A percentile compares a stretch with the other conserved stretches of the same genome.
Conservation (phyloP, 176 grass and related monocot species). For the Aegilops tauschii region DNA sequence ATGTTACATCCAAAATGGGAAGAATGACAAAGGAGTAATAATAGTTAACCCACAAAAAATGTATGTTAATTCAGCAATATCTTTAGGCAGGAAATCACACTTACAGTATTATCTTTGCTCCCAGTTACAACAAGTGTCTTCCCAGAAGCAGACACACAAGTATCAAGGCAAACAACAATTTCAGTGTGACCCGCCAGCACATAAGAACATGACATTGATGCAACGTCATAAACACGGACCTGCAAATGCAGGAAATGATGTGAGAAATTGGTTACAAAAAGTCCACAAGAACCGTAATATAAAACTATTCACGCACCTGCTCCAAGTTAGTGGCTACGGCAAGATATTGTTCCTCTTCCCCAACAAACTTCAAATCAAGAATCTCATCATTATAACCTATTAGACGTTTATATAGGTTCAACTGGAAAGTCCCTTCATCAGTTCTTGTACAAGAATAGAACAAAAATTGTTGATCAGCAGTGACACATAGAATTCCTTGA, state of each 20-base stretch:
- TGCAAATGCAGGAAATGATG: slow-evolving; percentile 33
- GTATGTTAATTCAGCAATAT: background rate
- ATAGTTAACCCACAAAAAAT: background rate
- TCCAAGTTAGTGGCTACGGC: slow-evolving; percentile 96
- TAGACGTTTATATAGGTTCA: slow-evolving; percentile 74
- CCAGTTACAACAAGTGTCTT: slow-evolving; percentile 74
- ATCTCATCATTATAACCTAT: slow-evolving; percentile 94
- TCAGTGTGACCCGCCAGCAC: slow-evolving; percentile 84
- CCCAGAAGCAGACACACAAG: slow-evolving; percentile 65
- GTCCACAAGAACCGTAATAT: background rate
- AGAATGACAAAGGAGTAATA: background rate
- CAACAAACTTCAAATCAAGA: slow-evolving; percentile 95
- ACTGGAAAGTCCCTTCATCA: slow-evolving; percentile 48
- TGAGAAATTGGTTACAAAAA: slow-evolving; percentile 15
- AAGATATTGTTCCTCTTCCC: slow-evolving; percentile 78
- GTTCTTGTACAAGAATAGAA: slow-evolving; percentile 61
- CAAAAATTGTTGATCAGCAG: slow-evolving; percentile 93
- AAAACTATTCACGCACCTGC: slow-evolving; percentile 50
- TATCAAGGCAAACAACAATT: slow-evolving; percentile 92
- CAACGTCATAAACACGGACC: slow-evolving; percentile 84
- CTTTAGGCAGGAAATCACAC: slow-evolving; percentile 26
- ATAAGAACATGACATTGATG: slow-evolving; percentile 90
- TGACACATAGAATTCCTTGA: slow-evolving; percentile 71
- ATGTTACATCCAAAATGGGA: background rate
- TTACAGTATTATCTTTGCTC: slow-evolving; percentile 95